A percentile compares a stretch with the other conserved stretches of the same genome.
Conservation (phyloP, 257 asterid species). For the Petrea volubilis region DNA sequence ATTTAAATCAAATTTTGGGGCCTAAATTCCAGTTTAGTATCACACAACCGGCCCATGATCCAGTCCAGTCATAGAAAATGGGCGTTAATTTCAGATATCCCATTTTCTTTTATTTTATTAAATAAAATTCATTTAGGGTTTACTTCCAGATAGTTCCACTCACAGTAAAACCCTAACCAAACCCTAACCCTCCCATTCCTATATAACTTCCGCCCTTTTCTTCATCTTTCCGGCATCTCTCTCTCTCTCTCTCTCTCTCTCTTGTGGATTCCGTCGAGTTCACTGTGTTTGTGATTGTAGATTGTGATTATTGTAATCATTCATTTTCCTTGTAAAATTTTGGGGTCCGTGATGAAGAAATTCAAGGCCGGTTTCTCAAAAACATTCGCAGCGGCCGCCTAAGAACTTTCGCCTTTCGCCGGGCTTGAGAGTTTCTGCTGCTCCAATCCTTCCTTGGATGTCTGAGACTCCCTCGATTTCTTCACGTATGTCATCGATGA, state of each 20-base stretch:
- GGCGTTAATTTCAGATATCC: too few relatives aligned
- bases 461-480: conserved; percentile 34
- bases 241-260: background rate
- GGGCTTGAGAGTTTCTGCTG: conserved; percentile 62
- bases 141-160: conserved; percentile 26
- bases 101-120: too few relatives aligned
- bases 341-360: conserved; percentile 41
- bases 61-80: too few relatives aligned
- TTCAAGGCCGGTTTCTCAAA: conserved; percentile 57
- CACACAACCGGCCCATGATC: too few relatives aligned
- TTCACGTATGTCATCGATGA: background rate
- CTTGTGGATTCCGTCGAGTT: background rate
- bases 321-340: background rate
- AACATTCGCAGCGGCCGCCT: conserved; percentile 75
- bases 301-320: background rate
- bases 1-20: too few relatives aligned
- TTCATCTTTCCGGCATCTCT: background rate
- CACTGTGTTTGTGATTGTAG: background rate
- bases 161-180: conserved; percentile 11
- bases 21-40: too few relatives aligned
- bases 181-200: conserved; percentile 24
- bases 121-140: background rate
- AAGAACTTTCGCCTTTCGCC: conserved; percentile 58
- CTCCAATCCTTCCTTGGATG: conserved; percentile 56
- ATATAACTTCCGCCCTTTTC: conserved; percentile 1